Evolutionary conservation across 2,329 filamentous ascomycete genomes (phyloP).

Genomic region (Lachnellula occidentalis): DNA sequence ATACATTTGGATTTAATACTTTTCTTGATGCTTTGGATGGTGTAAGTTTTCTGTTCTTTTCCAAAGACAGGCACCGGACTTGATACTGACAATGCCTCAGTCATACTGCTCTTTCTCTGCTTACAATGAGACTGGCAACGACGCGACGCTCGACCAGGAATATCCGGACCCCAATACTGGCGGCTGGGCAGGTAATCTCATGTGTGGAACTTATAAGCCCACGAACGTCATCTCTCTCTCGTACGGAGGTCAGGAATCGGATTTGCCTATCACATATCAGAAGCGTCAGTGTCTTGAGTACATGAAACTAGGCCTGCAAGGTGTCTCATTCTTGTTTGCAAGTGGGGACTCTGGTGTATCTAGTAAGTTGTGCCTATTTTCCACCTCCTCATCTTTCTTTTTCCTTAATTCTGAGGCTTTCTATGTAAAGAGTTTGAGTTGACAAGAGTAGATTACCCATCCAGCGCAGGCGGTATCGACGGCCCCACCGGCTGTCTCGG

Average conservation of each 20-base stretch:
- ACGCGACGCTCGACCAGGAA: constrained; percentile 21
- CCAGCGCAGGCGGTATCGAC: too few species aligned
- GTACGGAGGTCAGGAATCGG: constrained; percentile 47
- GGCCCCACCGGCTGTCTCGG: constrained; percentile 30
- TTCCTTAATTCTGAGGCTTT: too few species aligned
- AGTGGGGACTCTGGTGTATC: constrained; percentile 43
- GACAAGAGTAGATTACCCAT: too few species aligned
- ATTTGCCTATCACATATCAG: constrained; percentile 48
- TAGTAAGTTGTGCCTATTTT: constrained; percentile 15
- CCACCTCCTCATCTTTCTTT: neutral
- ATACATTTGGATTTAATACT: constrained; percentile 39
- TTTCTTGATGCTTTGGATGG: constrained; percentile 43
- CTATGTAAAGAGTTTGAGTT: too few species aligned
- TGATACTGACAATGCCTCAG: constrained; percentile 22
- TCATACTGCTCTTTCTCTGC: constrained; percentile 38
- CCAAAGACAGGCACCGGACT: constrained; percentile 8
- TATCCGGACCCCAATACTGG: constrained; percentile 25
- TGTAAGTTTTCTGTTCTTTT: constrained; percentile 3
- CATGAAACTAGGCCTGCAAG: constrained; percentile 45
- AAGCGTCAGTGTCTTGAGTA: constrained; percentile 45
- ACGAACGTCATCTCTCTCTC: constrained; percentile 52
- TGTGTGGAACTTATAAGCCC: constrained; percentile 32
- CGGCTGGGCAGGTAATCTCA: constrained; percentile 23
- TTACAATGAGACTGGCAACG: constrained; percentile 34
- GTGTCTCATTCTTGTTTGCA: constrained; percentile 41